phyloP scores from a whole-genome alignment of 371 early-diverging fungal species.

The Haplosporangium sp. region DNA sequence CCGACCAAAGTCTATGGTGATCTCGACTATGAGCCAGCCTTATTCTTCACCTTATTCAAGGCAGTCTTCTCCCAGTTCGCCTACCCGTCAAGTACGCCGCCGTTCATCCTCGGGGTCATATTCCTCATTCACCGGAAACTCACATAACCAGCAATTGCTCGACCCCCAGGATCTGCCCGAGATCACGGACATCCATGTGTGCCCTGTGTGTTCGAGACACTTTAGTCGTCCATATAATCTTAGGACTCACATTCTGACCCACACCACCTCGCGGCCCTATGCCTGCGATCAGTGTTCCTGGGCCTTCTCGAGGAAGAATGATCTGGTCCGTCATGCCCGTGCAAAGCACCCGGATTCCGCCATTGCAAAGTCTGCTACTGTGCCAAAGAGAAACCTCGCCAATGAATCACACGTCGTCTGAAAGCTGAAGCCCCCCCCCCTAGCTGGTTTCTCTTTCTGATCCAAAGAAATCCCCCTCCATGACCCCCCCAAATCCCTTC shows the following conservation, averaged over 20 bases:
- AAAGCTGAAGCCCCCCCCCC: no score
- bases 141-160: conserved; percentile 22
- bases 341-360: conserved; percentile 52
- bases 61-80: conserved; percentile 13
- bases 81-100: conserved; percentile 43
- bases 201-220: conserved; percentile 64
- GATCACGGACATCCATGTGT: conserved; percentile 55
- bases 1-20: conserved; percentile 20
- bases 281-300: conserved; percentile 69
- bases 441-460: neutral
- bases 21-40: conserved; percentile 11
- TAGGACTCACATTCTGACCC: conserved; percentile 71
- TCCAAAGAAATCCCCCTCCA: neutral
- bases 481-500: no score
- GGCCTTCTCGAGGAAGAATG: conserved; percentile 77
- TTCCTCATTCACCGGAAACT: conserved; percentile 15
- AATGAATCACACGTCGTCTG: neutral
- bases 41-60: conserved; percentile 27
- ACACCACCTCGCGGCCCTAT: conserved; percentile 77
- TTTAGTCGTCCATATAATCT: conserved; percentile 73
- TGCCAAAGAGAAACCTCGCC: conserved; percentile 16
- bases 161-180: conserved; percentile 41
- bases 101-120: conserved; percentile 35
- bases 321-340: conserved; percentile 78
- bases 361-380: neutral